Evolutionary conservation across 441 rosid species (phyloP).

Genomic region (Erodium texanum): DNA sequence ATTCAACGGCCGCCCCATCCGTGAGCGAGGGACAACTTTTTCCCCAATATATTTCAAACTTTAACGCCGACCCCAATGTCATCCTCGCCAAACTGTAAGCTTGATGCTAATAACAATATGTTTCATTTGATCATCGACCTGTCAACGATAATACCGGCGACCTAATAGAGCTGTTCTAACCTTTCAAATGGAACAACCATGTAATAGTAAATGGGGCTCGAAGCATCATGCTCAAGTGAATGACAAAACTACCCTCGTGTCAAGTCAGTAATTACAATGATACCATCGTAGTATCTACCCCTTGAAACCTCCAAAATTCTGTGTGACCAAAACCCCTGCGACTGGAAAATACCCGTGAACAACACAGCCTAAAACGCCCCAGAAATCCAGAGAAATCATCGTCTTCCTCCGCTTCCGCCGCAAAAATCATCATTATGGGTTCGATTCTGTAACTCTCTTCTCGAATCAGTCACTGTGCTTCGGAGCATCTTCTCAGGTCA

Average conservation of each 20-base stretch:
- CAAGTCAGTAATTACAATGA: neutral
- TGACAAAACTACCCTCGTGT: neutral
- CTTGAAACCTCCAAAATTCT: neutral
- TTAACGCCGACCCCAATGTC: no score
- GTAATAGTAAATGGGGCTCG: no score
- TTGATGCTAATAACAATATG: no score
- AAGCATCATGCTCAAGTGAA: no score
- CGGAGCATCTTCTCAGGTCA: constrained; percentile 1
- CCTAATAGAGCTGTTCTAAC: no score
- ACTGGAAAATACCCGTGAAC: neutral
- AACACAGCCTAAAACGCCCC: neutral
- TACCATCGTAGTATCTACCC: neutral
- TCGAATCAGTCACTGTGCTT: neutral
- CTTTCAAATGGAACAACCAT: no score
- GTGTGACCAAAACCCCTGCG: neutral
- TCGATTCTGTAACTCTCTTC: neutral
- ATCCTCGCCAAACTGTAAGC: no score
- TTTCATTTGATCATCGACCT: no score
- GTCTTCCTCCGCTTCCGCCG: neutral
- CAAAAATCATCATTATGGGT: neutral
- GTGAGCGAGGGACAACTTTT: no score
- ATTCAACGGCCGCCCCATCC: no score
- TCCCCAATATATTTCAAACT: no score
- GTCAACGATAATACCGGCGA: no score
- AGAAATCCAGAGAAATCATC: neutral